Conservation (phyloP, 331 rosid genomes). For the Quercus tomentella region DNA sequence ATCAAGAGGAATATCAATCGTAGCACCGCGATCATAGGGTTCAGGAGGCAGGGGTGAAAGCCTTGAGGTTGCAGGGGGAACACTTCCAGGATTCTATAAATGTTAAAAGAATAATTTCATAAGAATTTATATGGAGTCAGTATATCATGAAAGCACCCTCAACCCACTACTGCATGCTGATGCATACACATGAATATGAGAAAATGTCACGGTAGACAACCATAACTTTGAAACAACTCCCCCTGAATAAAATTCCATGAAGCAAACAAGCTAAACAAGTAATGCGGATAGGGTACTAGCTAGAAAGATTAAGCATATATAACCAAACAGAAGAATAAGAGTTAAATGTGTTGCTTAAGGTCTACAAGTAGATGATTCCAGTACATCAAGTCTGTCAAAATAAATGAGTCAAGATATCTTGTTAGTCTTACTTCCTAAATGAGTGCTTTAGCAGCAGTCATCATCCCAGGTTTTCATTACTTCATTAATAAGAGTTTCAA, state of each 20-base stretch:
- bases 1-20: slow-evolving; percentile 78
- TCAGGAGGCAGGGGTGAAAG: slow-evolving; percentile 86
- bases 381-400: neutral
- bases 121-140: neutral
- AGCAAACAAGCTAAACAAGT: neutral
- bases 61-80: slow-evolving; percentile 64
- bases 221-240: neutral
- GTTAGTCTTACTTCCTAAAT: neutral
- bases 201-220: neutral
- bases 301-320: neutral
- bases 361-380: neutral
- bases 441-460: neutral
- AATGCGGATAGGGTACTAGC: neutral
- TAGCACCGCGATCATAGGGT: slow-evolving; percentile 83
- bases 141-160: neutral
- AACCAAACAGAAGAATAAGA: neutral
- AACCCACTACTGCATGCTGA: neutral
- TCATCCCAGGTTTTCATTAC: neutral
- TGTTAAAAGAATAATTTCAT: slow-evolving; percentile 10
- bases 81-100: slow-evolving; percentile 56
- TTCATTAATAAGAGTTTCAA: neutral
- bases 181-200: neutral
- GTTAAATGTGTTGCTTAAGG: neutral
- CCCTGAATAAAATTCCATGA: neutral
- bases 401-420: neutral